phyloP scores from a whole-genome alignment of 805 yeast species.

The Yarrowia yakushimensis region DNA sequence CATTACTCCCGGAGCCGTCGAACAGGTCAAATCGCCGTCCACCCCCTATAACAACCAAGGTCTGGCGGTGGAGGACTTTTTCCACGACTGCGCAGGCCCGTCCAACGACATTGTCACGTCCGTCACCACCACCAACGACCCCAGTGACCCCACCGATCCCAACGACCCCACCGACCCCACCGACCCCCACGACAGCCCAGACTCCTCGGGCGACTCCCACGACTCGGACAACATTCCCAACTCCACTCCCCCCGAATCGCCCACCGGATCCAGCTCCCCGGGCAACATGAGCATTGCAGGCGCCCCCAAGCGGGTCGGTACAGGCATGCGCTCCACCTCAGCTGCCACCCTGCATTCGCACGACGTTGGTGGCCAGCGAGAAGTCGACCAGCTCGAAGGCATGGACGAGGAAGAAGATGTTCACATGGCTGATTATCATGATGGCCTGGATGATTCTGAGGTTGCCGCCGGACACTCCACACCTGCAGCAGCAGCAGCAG shows the following conservation, averaged over 20 bases:
- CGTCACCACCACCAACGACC: conserved; percentile 10
- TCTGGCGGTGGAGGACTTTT: conserved; percentile 11
- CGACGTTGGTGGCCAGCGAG: neutral
- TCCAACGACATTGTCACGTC: conserved; percentile 8
- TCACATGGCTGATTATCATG: neutral
- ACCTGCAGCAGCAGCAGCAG: neutral
- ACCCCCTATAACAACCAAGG: conserved; percentile 24
- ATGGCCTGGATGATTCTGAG: too few species aligned
- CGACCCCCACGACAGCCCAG: neutral
- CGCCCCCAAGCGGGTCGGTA: conserved; percentile 1
- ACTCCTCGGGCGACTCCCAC: conserved; percentile 6
- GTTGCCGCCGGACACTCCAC: neutral
- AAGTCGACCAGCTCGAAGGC: conserved; percentile 18
- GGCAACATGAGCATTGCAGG: conserved; percentile 1
- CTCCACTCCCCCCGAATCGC: conserved; percentile 18
- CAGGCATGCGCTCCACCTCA: conserved; percentile 18
- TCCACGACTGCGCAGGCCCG: conserved; percentile 21
- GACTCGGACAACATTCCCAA: conserved; percentile 7
- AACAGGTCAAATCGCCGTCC: conserved; percentile 19
- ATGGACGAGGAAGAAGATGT: conserved; percentile 7
- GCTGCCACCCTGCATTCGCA: conserved; percentile 10
- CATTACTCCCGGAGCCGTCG: conserved; percentile 4
- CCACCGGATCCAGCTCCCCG: neutral
- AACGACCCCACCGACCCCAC: too few species aligned
- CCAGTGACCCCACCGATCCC: too few species aligned